phyloP scores from a whole-genome alignment of 2,329 filamentous ascomycete genomes.

The Aspergillus sergii region DNA sequence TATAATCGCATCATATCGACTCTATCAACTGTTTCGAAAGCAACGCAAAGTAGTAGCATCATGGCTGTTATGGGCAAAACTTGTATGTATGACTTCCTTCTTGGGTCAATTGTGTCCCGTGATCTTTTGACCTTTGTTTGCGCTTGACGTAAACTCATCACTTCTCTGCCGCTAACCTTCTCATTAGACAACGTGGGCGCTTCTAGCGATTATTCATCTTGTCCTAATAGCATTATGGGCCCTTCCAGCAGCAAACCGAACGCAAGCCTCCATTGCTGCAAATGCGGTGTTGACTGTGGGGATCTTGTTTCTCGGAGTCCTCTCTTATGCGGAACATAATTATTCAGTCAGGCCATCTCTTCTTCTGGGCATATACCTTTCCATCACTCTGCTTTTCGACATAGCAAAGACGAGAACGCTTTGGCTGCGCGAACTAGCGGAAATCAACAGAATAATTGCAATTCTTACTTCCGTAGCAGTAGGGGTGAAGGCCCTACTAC shows the following conservation, averaged over 20 bases:
- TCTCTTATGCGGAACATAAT: conserved; percentile 53
- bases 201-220: conserved; percentile 40
- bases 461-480: conserved; percentile 46
- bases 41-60: conserved; percentile 39
- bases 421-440: conserved; percentile 38
- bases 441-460: conserved; percentile 41
- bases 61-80: conserved; percentile 33
- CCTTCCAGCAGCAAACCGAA: conserved; percentile 32
- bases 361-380: conserved; percentile 51
- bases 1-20: conserved; percentile 36
- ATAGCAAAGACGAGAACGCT: conserved; percentile 49
- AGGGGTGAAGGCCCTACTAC: conserved; percentile 46
- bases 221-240: conserved; percentile 42
- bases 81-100: conserved; percentile 32
- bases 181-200: conserved; percentile 33
- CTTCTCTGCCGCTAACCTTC: conserved; percentile 9
- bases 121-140: not conserved
- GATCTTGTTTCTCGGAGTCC: conserved; percentile 35
- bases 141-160: not conserved
- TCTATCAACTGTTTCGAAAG: conserved; percentile 39
- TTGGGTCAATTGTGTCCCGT: not conserved
- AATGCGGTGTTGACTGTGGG: conserved; percentile 34
- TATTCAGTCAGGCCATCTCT: conserved; percentile 50
- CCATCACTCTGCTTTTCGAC: conserved; percentile 50
- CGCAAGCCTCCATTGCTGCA: conserved; percentile 38